Base-by-base conservation (phyloP, 2,329 filamentous ascomycete species). In the Cladosporium colombiae region DNA sequence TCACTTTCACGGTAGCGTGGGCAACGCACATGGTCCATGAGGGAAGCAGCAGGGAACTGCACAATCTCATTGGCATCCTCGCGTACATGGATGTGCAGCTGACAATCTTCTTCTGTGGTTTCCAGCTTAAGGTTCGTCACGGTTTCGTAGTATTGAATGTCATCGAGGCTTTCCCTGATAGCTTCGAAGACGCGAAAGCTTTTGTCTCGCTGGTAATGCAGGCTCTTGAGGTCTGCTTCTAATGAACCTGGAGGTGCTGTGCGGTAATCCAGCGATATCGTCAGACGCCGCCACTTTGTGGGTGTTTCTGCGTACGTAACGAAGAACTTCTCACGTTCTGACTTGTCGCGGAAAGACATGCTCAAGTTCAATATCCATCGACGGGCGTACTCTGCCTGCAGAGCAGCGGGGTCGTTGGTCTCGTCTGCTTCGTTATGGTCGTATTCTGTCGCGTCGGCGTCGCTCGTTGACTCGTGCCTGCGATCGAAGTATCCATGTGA, bases 1-100 rank as follows among this genome's bases (percentile, higher is more conserved):
- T 92, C 87, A 58, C 85, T 86, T 76, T 98, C 94, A 40, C 83
- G 84, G 77, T 89, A 88, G 66, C 82, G 85, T 27, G 74, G 75
- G 68, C 79, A 81, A 5, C 75, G 68, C 61, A 97, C 82, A 77
- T 98, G 92, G 18, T 88, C 84, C 65, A 98, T 86, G 68, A 90
- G 88, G 46, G 86, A 86, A 27, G 89, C 81, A 0, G 88, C 85
- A 3, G 95, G 95, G 74, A 94, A 98, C 11, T 88, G 85, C 65
- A 99, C 96, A 66, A 95, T 95, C 80, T 99, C 95, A 81, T 96
- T 95, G 58, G 92, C 87, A 76, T 99, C 95, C 78, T 99, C 94
- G n/a, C 95, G 93, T 62, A 99, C 95, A 77, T 98, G 95, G 7
- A 99, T 93, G 78, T 98, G 93, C 27, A 99, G 83, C 67, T 93